Evolutionary conservation across 805 yeast species (phyloP).

Genomic region (Komagataella ulmi): DNA sequence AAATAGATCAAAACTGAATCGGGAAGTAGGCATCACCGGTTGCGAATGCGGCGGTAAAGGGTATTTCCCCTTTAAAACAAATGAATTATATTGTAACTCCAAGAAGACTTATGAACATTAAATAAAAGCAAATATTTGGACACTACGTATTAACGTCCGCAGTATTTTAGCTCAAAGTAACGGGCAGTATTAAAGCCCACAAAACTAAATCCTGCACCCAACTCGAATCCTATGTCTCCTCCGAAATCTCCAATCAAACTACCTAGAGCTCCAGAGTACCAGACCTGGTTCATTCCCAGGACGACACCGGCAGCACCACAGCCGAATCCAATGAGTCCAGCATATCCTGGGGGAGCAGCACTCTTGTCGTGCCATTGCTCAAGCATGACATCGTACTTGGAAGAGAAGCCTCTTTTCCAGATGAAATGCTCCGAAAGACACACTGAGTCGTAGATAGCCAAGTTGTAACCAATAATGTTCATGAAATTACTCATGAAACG

Average conservation of each 20-base stretch:
- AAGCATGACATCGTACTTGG: slow-evolving; percentile 34
- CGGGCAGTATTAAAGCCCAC: slow-evolving; percentile 44
- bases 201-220: slow-evolving; percentile 56
- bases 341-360: slow-evolving; percentile 60
- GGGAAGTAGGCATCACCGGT: background rate
- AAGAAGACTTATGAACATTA: background rate
- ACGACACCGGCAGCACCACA: slow-evolving; percentile 81
- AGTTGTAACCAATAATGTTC: slow-evolving; percentile 86
- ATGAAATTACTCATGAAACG: slow-evolving; percentile 73
- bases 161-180: slow-evolving; percentile 53
- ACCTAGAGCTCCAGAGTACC: slow-evolving; percentile 70
- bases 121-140: background rate
- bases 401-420: slow-evolving; percentile 48
- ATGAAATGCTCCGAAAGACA: slow-evolving; percentile 73
- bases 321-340: slow-evolving; percentile 68
- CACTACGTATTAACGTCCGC: slow-evolving; percentile 26
- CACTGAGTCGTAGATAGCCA: slow-evolving; percentile 73
- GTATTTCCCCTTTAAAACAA: background rate
- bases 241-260: slow-evolving; percentile 47
- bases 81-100: background rate
- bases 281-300: slow-evolving; percentile 76
- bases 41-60: background rate
- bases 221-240: slow-evolving; percentile 82
- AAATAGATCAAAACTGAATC: background rate
- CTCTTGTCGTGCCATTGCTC: slow-evolving; percentile 44